These are phyloP conservation scores for Huntiella abstrusa DNA, from an alignment of 2,329 filamentous ascomycete genomes.

Conservation along the genomic window DNA sequence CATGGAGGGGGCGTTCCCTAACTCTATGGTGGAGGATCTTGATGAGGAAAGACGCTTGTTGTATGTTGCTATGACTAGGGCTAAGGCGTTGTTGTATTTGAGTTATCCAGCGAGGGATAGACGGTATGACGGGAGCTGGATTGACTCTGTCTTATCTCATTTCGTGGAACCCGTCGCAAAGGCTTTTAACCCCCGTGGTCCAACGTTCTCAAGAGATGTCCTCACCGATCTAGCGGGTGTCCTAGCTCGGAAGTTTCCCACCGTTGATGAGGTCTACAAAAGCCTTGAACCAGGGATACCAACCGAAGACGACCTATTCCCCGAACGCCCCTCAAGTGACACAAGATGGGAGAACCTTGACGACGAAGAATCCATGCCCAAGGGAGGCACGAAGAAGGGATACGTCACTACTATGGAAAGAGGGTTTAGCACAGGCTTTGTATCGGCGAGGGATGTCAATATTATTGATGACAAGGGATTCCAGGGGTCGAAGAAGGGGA, in stretches of 20 bases:
- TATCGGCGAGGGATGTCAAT: conserved; percentile 27
- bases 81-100: conserved; percentile 68
- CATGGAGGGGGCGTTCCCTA: conserved; percentile 80
- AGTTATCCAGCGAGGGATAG: conserved; percentile 40
- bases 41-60: conserved; percentile 77
- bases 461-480: not conserved
- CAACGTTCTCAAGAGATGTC: conserved; percentile 43
- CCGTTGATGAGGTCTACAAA: conserved; percentile 33
- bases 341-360: not conserved
- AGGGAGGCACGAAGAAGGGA: conserved; percentile 22
- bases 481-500: not conserved
- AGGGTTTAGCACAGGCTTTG: conserved; percentile 46
- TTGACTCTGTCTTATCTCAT: conserved; percentile 13
- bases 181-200: conserved; percentile 41
- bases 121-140: not conserved
- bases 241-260: conserved; percentile 42
- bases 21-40: conserved; percentile 65
- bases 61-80: conserved; percentile 93
- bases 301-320: conserved; percentile 49
- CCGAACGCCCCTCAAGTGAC: conserved; percentile 36
- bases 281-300: conserved; percentile 33
- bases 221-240: conserved; percentile 54
- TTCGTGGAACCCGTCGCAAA: conserved; percentile 16
- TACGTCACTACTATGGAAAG: conserved; percentile 45
- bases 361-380: conserved; percentile 14